Evolutionary conservation across 148 eudicot genomes (phyloP), one percentile per base, ranked within the genome.

Genomic region (Vaccinium darrowii): DNA sequence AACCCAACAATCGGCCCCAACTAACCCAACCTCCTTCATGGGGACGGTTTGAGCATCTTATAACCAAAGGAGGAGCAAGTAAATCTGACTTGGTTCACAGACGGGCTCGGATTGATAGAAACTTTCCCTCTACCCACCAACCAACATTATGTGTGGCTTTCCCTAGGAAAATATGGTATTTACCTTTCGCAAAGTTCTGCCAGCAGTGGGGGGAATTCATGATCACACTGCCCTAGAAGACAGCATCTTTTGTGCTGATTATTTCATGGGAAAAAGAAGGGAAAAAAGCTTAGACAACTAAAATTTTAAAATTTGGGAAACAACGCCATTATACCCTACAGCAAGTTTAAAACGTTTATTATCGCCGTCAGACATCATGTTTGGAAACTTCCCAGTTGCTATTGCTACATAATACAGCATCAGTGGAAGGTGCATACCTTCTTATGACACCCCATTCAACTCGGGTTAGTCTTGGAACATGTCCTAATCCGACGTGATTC

Each of bases 361-460:
- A 62, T 77, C n/a, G 63, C 77, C 15, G 49, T 49, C 47, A 47
- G 23, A 58, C 56, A 84, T 71, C 39, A 53, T 65, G 78, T n/a
- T 67, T 51, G 56, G 82, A 18, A 58, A 74, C 16, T 84, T 69
- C 74, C 8, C 74, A 69, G 8, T 79, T 69, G 60, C 69, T 50
- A 58, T 85, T 57, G 62, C 81, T 27, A 81, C 36, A 36, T 27
- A 50, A 12, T 19, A 76, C 56, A 85, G 8, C 39, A 50, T n/a
- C 13, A 79, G 62, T 14, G 30, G 52, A 81, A 87, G n/a, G 15
- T 13, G 62, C 47, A 71, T 91, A 97, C 99, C 99, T 97, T 89
- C 98, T 91, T 86, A 97, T 94, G 91, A 97, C 99, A 89, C 98
- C 94, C 99, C 99, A 97, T 87, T 97, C 99, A 80, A 95, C 99